Evolutionary conservation across 768 basidiomycete species (phyloP).

Genomic region (Plicaturopsis crispa): DNA sequence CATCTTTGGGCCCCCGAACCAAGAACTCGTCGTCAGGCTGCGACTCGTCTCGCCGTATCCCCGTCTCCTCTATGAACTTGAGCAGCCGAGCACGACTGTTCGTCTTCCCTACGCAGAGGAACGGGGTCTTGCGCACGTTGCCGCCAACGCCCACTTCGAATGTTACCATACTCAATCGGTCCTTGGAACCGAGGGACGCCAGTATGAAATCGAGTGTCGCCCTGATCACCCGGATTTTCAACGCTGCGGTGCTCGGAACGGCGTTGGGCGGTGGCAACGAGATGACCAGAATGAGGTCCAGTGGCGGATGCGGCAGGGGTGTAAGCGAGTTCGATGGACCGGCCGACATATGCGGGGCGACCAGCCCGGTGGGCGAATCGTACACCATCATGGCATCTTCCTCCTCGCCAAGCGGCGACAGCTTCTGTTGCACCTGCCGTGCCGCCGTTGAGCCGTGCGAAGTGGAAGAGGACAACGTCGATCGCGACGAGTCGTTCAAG

Average conservation of each 20-base stretch:
- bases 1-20: constrained; percentile 74
- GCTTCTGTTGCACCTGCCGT: constrained; percentile 30
- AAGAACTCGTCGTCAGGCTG: constrained; percentile 45
- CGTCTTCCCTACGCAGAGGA: constrained; percentile 63
- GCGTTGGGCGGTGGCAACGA: constrained; percentile 74
- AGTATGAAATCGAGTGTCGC: constrained; percentile 83
- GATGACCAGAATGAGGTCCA: constrained; percentile 90
- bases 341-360: constrained; percentile 64
- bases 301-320: constrained; percentile 76
- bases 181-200: constrained; percentile 65
- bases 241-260: constrained; percentile 68
- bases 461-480: constrained; percentile 68
- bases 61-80: constrained; percentile 64
- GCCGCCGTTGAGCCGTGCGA: constrained; percentile 49
- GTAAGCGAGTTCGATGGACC: constrained; percentile 76
- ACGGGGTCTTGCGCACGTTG: constrained; percentile 87
- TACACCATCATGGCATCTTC: constrained; percentile 29
- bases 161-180: constrained; percentile 85
- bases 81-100: constrained; percentile 65
- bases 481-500: constrained; percentile 57
- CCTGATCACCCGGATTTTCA: constrained; percentile 87
- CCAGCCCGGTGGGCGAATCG: constrained; percentile 33
- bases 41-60: constrained; percentile 4
- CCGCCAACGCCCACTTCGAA: constrained; percentile 87
- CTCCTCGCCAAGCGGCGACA: constrained; percentile 65